Conservation (phyloP, 345 rosid genomes). For the Streptanthus diversifolius region DNA sequence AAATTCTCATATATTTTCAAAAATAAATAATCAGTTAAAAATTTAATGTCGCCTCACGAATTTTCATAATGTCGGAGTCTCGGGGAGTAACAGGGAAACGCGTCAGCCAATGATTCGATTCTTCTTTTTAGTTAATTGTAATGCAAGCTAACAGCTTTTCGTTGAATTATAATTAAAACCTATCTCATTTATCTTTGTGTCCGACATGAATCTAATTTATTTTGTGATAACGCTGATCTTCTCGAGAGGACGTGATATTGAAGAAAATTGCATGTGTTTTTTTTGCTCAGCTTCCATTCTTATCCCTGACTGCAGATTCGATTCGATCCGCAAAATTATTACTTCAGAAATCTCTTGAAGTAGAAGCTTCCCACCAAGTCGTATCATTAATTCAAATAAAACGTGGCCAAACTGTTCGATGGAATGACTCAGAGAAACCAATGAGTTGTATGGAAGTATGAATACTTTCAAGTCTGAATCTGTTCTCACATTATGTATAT, state of each 20-base stretch:
- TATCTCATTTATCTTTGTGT: not conserved
- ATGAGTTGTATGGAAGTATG: not conserved
- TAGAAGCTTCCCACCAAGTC: not conserved
- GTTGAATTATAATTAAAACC: not conserved
- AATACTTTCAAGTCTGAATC: not conserved
- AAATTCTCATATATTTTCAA: too few species aligned
- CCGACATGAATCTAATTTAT: not conserved
- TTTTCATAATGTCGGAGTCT: not conserved
- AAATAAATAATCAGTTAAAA: too few species aligned
- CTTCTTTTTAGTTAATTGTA: not conserved
- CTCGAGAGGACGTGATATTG: not conserved
- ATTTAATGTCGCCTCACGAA: too few species aligned
- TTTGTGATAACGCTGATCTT: not conserved
- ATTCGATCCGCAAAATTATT: not conserved
- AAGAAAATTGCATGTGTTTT: not conserved
- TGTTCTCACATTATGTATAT: not conserved
- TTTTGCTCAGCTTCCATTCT: not conserved
- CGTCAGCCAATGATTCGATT: not conserved
- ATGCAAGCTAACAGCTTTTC: not conserved
- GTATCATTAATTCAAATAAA: not conserved
- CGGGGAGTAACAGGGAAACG: not conserved
- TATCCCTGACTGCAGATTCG: not conserved
- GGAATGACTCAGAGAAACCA: constrained; percentile 14
- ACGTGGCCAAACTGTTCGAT: not conserved
- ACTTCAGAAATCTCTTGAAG: not conserved